A percentile compares a stretch with the other conserved stretches of the same genome.
phyloP scores from a whole-genome alignment of 2,329 filamentous ascomycete genomes.

The Magnaporthiopsis rhizophila region DNA sequence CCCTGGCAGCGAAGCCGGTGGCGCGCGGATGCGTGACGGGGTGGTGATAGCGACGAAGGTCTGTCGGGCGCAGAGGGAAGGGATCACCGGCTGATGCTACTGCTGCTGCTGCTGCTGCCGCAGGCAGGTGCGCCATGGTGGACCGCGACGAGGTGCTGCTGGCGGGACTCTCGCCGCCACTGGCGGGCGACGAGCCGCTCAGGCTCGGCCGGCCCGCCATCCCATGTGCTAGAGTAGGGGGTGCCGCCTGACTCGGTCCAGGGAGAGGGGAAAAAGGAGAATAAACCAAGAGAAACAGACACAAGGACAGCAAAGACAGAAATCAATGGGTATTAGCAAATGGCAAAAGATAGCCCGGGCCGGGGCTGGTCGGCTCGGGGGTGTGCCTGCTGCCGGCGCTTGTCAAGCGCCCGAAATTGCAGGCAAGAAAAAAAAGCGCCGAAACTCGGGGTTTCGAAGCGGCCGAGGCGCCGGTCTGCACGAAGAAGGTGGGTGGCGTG shows the following conservation, averaged over 20 bases:
- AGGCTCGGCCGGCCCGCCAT: background rate
- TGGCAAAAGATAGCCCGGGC: background rate
- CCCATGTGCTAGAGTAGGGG: background rate
- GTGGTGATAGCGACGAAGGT: background rate
- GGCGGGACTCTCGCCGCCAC: background rate
- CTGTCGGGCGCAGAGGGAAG: background rate
- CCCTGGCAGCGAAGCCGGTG: slow-evolving; percentile 31
- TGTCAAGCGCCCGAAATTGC: background rate
- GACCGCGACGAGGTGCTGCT: background rate
- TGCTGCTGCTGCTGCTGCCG: no score
- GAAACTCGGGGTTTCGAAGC: slow-evolving; percentile 11
- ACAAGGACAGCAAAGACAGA: background rate
- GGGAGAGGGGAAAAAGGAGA: background rate
- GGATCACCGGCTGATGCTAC: background rate
- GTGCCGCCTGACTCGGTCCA: background rate
- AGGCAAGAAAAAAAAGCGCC: background rate
- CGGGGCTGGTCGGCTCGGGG: background rate
- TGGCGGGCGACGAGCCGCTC: background rate
- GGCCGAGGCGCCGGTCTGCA: slow-evolving; percentile 12
- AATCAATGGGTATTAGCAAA: background rate
- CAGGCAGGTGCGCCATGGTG: background rate
- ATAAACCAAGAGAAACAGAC: background rate
- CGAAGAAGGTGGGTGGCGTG: background rate
- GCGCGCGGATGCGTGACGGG: background rate
- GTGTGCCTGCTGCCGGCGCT: background rate